Conservation (phyloP, 345 rosid genomes). For the Pistacia integerrima region DNA sequence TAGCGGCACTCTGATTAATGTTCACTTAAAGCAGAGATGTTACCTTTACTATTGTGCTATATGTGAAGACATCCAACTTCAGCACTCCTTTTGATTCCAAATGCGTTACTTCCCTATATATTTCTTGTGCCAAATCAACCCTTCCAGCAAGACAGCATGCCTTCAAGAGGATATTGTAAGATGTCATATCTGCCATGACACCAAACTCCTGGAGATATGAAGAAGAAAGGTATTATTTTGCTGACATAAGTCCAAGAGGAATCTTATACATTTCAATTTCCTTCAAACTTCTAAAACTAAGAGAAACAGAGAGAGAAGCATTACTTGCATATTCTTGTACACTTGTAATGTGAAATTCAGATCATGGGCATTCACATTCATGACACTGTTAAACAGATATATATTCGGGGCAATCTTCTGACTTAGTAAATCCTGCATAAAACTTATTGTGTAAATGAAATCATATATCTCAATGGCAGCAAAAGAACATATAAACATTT, state of each 20-base stretch:
- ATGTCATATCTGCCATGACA: slow-evolving; percentile 68
- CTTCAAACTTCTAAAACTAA: background rate
- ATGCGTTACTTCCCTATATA: slow-evolving; percentile 71
- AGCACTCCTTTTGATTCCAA: slow-evolving; percentile 62
- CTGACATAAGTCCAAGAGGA: background rate
- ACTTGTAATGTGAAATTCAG: slow-evolving; percentile 61
- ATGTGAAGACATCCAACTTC: slow-evolving; percentile 86
- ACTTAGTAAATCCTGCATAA: slow-evolving; percentile 69
- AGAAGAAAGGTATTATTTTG: slow-evolving; percentile 7
- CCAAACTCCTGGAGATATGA: slow-evolving; percentile 60
- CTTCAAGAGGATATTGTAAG: slow-evolving; percentile 90
- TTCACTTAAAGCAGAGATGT: slow-evolving; percentile 22
- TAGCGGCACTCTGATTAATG: background rate
- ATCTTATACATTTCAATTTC: slow-evolving; percentile 4
- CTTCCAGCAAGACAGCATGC: slow-evolving; percentile 83
- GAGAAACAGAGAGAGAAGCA: slow-evolving; percentile 20
- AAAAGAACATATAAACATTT: background rate
- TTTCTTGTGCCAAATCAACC: slow-evolving; percentile 81
- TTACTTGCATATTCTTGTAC: slow-evolving; percentile 78
- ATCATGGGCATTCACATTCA: slow-evolving; percentile 91
- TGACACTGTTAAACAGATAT: slow-evolving; percentile 84
- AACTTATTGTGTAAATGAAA: slow-evolving; percentile 23
- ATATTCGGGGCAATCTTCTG: slow-evolving; percentile 65
- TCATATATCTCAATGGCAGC: slow-evolving; percentile 17
- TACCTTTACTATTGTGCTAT: slow-evolving; percentile 92